Percentiles rank a stretch among this genome's conserved stretches.
phyloP scores from a whole-genome alignment of 164 flowering plant species.

The Pachysandra terminalis region DNA sequence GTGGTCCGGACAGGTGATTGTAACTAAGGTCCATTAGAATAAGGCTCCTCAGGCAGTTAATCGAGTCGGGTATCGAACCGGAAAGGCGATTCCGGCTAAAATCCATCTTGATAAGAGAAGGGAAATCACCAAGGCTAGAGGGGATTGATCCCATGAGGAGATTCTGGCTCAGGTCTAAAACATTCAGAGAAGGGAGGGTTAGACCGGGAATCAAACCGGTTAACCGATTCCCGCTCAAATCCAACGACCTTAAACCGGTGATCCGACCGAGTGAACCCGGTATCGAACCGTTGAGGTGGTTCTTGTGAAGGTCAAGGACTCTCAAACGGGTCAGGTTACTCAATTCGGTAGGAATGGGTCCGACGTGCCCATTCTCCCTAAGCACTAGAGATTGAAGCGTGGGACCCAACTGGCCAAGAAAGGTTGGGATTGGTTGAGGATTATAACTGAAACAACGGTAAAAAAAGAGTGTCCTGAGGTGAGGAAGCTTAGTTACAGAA shows the following conservation, averaged over 20 bases:
- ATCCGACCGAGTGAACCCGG: constrained; percentile 55
- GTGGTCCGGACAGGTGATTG: constrained; percentile 57
- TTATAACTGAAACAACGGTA: constrained; percentile 74
- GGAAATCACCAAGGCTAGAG: constrained; percentile 31
- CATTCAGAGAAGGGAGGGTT: constrained; percentile 37
- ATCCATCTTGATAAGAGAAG: constrained; percentile 62
- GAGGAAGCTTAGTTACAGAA: constrained; percentile 70
- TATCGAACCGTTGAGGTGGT: constrained; percentile 72
- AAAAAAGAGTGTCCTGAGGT: constrained; percentile 67
- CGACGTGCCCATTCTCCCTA: constrained; percentile 81
- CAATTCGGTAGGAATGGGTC: constrained; percentile 69
- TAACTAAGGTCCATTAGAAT: constrained; percentile 75
- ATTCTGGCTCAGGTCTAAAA: constrained; percentile 73
- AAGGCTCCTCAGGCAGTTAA: constrained; percentile 39
- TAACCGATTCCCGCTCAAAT: constrained; percentile 69
- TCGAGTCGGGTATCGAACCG: constrained; percentile 61
- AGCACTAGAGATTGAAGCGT: constrained; percentile 68
- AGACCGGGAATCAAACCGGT: constrained; percentile 60
- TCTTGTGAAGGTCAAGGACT: constrained; percentile 78
- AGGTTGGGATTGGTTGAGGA: constrained; percentile 81
- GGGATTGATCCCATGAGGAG: constrained; percentile 64
- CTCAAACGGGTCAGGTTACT: constrained; percentile 67
- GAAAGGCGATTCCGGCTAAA: constrained; percentile 63
- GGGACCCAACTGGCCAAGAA: constrained; percentile 67
- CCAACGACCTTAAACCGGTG: constrained; percentile 66